phyloP scores from a whole-genome alignment of 2,329 filamentous ascomycete species.

The Aspergillus awamori region DNA sequence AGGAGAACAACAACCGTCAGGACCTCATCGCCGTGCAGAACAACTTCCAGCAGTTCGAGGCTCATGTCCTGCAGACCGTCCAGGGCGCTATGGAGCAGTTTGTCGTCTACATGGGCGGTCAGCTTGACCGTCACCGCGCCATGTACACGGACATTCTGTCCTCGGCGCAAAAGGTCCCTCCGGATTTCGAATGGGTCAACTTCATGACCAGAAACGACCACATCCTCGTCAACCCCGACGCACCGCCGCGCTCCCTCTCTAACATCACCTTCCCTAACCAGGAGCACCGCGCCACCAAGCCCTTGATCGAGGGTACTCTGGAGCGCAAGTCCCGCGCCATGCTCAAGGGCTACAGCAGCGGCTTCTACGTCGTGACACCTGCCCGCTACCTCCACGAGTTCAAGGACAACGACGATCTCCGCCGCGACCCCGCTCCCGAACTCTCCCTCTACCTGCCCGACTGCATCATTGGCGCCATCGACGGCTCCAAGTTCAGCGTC shows the following conservation, averaged over 20 bases:
- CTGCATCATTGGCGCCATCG: constrained; percentile 72
- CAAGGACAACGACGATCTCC: constrained; percentile 81
- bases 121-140: constrained; percentile 77
- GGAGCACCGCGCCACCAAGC: constrained; percentile 74
- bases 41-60: constrained; percentile 85
- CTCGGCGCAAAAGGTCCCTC: constrained; percentile 73
- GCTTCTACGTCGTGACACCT: constrained; percentile 89
- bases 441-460: constrained; percentile 91
- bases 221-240: constrained; percentile 75
- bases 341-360: constrained; percentile 73
- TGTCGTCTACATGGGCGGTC: constrained; percentile 75
- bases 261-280: constrained; percentile 86
- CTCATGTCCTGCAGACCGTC: constrained; percentile 78
- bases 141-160: constrained; percentile 84
- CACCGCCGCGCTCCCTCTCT: constrained; percentile 72
- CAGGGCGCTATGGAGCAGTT: constrained; percentile 84
- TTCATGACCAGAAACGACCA: constrained; percentile 74
- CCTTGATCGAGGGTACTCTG: constrained; percentile 83
- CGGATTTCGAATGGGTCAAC: constrained; percentile 88
- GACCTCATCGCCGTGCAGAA: constrained; percentile 90
- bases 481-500: constrained; percentile 84
- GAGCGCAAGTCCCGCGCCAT: constrained; percentile 91
- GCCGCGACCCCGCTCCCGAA: constrained; percentile 67
- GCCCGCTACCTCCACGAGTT: constrained; percentile 93
- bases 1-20: constrained; percentile 95